Conservation (phyloP, 805 yeast species). For the Candida bentonensis region DNA sequence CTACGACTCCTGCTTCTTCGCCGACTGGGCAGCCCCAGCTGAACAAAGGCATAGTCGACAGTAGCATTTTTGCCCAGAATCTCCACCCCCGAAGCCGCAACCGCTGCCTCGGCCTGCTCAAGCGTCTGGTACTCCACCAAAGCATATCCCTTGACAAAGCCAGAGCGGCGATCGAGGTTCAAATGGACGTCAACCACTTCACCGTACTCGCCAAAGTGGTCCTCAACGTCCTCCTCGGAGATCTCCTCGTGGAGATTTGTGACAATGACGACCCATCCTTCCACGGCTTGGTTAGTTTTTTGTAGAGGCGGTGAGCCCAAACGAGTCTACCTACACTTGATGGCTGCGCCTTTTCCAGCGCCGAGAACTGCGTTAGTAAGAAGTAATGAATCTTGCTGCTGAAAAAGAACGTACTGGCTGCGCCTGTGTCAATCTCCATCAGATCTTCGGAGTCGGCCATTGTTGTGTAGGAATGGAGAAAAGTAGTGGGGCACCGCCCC, state of each 20-base stretch:
- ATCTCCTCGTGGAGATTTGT: slow-evolving; percentile 32
- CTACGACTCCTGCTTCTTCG: not conserved
- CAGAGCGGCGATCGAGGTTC: slow-evolving; percentile 30
- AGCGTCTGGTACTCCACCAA: slow-evolving; percentile 23
- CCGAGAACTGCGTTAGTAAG: not conserved
- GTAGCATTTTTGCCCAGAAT: slow-evolving; percentile 22
- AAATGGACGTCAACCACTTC: slow-evolving; percentile 25
- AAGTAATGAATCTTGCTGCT: not conserved
- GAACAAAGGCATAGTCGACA: slow-evolving; percentile 28
- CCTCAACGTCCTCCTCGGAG: slow-evolving; percentile 30
- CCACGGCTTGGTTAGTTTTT: slow-evolving; percentile 19
- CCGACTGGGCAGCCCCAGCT: slow-evolving; percentile 8
- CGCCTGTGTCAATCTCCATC: not conserved
- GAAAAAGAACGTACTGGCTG: not conserved
- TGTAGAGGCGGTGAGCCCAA: not conserved
- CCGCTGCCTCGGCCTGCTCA: slow-evolving; percentile 24
- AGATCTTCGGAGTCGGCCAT: not conserved
- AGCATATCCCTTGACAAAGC: slow-evolving; percentile 30
- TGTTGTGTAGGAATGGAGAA: too few species aligned
- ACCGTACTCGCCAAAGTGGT: slow-evolving; percentile 30
- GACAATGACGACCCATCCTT: slow-evolving; percentile 30
- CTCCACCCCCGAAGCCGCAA: slow-evolving; percentile 19
- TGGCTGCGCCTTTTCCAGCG: not conserved
- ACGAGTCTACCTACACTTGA: not conserved
- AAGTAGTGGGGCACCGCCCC: too few species aligned